Evolutionary conservation across 176 grass and related monocot genomes (phyloP).

Genomic region (Aegilops sharonensis): DNA sequence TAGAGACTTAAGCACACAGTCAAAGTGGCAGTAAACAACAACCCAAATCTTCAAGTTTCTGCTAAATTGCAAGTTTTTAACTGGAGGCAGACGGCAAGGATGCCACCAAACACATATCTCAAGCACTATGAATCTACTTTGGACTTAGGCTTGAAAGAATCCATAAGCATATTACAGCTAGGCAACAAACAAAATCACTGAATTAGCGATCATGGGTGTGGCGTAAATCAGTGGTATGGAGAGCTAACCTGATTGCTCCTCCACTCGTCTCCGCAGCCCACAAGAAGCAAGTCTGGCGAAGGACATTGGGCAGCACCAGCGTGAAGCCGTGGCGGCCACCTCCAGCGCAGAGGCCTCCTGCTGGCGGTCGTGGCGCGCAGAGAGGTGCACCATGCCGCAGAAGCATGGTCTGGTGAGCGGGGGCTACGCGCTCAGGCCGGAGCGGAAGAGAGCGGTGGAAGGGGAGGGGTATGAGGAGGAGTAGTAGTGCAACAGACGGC

Average conservation of each 20-base stretch:
- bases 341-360: background rate
- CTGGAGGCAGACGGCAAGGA: background rate
- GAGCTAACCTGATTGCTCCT: constrained; percentile 17
- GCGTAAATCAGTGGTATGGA: background rate
- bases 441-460: background rate
- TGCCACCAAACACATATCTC: background rate
- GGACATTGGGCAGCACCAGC: background rate
- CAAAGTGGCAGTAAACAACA: background rate
- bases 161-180: background rate
- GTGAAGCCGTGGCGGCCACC: background rate
- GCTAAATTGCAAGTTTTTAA: background rate
- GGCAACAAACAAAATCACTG: background rate
- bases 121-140: background rate
- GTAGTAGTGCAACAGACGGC: background rate
- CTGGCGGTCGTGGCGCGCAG: background rate
- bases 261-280: background rate
- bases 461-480: background rate
- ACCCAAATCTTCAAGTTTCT: background rate
- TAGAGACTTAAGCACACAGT: background rate
- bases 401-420: constrained; percentile 6
- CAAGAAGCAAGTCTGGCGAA: background rate
- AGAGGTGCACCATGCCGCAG: background rate
- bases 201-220: background rate
- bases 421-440: background rate
- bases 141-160: background rate